Evolutionary conservation across 169 alveolate species (phyloP).

Genomic region (Cryptosporidium felis): DNA sequence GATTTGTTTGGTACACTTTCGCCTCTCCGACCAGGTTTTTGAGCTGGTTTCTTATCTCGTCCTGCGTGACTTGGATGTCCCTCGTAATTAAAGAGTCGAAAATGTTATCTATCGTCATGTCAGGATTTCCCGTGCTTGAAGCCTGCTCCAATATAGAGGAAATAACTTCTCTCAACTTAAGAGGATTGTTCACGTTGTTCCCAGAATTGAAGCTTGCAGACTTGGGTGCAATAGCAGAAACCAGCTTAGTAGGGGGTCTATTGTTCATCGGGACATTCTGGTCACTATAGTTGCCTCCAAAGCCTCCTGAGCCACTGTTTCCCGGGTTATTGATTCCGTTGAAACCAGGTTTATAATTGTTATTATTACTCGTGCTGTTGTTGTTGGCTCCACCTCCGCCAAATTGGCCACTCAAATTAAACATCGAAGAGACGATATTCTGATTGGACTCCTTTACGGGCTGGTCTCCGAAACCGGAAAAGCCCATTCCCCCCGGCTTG

Average conservation of each 20-base stretch:
- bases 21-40: conserved; percentile 59
- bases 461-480: too few relatives aligned
- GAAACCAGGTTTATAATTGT: too few relatives aligned
- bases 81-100: conserved; percentile 5
- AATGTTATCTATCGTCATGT: conserved; percentile 38
- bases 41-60: conserved; percentile 30
- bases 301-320: too few relatives aligned
- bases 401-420: conserved; percentile 50
- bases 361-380: too few relatives aligned
- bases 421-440: conserved; percentile 23
- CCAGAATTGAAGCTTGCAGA: background rate
- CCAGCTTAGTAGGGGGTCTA: conserved; percentile 12
- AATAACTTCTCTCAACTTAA: conserved; percentile 41
- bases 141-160: conserved; percentile 57
- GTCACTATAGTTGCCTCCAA: background rate
- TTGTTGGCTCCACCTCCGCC: background rate
- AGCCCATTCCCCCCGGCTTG: background rate
- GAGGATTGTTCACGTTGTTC: conserved; percentile 1
- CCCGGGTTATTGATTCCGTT: too few relatives aligned
- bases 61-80: conserved; percentile 40
- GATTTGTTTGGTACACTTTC: conserved; percentile 52
- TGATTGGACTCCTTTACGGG: conserved; percentile 26
- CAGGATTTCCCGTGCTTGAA: conserved; percentile 45
- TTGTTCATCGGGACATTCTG: conserved; percentile 37
- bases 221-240: conserved; percentile 55